These are phyloP conservation scores for Crithidia acanthocephali DNA, from an alignment of 208 protist species.

Conservation along the genomic window DNA sequence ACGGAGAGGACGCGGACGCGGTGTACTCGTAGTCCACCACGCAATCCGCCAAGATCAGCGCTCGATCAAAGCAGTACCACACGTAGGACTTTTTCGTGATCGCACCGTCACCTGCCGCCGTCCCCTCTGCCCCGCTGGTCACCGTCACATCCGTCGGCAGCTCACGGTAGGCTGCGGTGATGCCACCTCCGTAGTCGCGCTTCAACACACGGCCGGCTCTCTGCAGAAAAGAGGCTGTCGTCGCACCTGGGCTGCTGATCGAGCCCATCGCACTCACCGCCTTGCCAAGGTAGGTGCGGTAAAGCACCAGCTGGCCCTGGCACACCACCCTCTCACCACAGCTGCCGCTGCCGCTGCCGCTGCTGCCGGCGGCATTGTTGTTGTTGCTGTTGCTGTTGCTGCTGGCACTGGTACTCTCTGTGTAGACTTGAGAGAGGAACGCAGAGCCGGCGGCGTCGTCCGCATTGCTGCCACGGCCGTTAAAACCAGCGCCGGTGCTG, in stretches of 20 bases:
- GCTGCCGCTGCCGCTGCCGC: background rate
- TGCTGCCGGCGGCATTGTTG: background rate
- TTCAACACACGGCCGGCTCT: conserved; percentile 37
- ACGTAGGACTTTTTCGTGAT: conserved; percentile 27
- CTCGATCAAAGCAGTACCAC: conserved; percentile 90
- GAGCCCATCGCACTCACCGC: conserved; percentile 24
- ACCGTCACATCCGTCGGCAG: conserved; percentile 29
- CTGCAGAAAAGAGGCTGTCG: conserved; percentile 34
- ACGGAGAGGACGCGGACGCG: background rate
- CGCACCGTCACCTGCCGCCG: background rate
- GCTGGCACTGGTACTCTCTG: background rate
- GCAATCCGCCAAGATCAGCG: conserved; percentile 82
- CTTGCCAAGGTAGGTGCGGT: conserved; percentile 39
- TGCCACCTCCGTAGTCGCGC: conserved; percentile 60
- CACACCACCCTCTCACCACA: conserved; percentile 5
- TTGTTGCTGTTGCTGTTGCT: background rate
- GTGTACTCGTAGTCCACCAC: conserved; percentile 89
- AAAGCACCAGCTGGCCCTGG: conserved; percentile 36
- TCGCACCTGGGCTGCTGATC: background rate
- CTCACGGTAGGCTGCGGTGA: conserved; percentile 76
- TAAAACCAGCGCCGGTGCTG: background rate
- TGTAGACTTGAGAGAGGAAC: conserved; percentile 6
- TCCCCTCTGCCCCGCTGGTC: background rate
- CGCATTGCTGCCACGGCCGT: background rate
- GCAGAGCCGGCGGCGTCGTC: background rate